These are phyloP conservation scores for Lablab purpureus DNA, from an alignment of 306 rosid species.

Conservation along the genomic window DNA sequence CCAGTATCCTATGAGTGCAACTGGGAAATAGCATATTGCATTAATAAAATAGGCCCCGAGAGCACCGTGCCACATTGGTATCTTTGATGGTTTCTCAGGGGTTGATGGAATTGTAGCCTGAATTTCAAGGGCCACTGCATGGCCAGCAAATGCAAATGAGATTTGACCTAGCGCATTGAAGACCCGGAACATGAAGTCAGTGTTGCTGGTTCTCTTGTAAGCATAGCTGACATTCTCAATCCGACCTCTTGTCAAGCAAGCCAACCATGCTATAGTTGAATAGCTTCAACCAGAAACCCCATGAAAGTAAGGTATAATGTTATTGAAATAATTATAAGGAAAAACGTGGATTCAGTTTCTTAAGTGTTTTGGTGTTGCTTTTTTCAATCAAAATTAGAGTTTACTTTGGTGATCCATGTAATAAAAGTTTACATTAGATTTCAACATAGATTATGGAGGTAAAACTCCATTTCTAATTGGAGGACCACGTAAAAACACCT, in stretches of 20 bases:
- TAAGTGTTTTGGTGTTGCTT: neutral
- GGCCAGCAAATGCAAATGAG: constrained; percentile 94
- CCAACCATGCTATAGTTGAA: constrained; percentile 93
- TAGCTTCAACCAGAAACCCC: constrained; percentile 61
- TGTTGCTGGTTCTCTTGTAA: constrained; percentile 67
- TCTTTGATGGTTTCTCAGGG: constrained; percentile 80
- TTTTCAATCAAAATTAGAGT: neutral
- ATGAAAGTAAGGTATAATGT: neutral
- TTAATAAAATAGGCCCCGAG: constrained; percentile 77
- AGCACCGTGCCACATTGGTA: constrained; percentile 91
- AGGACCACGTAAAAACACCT: no score
- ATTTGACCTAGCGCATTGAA: constrained; percentile 91
- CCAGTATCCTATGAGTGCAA: constrained; percentile 90
- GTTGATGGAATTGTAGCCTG: constrained; percentile 97
- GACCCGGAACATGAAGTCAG: constrained; percentile 68
- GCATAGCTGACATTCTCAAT: constrained; percentile 78
- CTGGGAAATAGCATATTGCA: constrained; percentile 93
- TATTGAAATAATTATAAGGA: neutral
- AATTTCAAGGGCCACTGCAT: constrained; percentile 89
- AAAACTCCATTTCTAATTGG: no score
- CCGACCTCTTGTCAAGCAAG: constrained; percentile 66
- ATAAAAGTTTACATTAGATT: neutral
- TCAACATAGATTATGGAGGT: no score
- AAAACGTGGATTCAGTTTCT: neutral
- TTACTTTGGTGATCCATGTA: neutral